Percentiles rank a stretch among this genome's conserved stretches.
These are phyloP conservation scores for Cladochytrium replicatum DNA, from an alignment of 192 early-diverging fungal species.

Conservation along the genomic window DNA sequence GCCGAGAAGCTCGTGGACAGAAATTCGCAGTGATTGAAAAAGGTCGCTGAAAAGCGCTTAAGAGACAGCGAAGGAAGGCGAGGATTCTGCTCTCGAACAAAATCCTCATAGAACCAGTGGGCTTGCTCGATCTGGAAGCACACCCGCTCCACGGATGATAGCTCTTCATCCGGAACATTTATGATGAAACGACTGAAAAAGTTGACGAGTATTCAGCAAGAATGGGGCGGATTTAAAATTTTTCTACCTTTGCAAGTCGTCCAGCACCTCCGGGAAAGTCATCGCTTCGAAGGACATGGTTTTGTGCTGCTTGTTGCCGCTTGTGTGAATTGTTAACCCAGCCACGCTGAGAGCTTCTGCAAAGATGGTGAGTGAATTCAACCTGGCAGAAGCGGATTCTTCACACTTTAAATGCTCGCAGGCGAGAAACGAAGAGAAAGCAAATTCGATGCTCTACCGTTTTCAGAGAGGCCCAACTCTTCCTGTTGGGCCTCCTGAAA, in stretches of 20 bases:
- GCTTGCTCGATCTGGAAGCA: conserved; percentile 99
- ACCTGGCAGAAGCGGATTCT: no score
- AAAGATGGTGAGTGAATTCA: no score
- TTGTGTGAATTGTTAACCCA: no score
- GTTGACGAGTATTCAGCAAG: not conserved
- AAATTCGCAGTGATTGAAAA: conserved; percentile 87
- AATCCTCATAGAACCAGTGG: conserved; percentile 99
- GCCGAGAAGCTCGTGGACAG: conserved; percentile 85
- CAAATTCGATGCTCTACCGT: conserved; percentile 94
- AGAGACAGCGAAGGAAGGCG: conserved; percentile 73
- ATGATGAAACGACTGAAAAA: conserved; percentile 84
- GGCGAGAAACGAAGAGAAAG: conserved; percentile 98
- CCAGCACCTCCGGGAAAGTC: conserved; percentile 72
- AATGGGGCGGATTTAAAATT: not conserved
- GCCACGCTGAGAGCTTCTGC: no score
- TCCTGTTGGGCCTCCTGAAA: conserved; percentile 61
- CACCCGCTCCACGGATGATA: conserved; percentile 86
- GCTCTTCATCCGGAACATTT: conserved; percentile 93
- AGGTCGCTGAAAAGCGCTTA: conserved; percentile 49
- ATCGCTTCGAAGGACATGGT: conserved; percentile 23
- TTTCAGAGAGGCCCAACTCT: conserved; percentile 89
- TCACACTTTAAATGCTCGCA: no score
- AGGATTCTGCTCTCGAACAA: conserved; percentile 78
- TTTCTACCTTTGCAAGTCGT: conserved; percentile 73
- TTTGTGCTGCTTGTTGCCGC: no score